Evolutionary conservation across 78 protist species (phyloP).

Genomic region (Chrysochromulina parva): DNA sequence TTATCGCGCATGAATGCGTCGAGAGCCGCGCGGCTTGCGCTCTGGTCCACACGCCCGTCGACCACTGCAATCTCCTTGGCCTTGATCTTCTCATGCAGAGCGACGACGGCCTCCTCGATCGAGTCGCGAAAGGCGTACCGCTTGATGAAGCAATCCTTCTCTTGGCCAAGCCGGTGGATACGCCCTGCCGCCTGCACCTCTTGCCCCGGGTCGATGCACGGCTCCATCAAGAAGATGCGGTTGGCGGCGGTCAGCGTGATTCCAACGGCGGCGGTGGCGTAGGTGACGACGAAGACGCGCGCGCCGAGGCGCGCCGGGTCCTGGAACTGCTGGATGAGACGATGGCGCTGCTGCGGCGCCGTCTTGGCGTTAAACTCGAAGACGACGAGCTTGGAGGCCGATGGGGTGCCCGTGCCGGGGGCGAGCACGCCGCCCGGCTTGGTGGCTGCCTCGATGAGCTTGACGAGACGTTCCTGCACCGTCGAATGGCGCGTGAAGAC

Average conservation of each 20-base stretch:
- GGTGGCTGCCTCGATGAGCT: too few relatives aligned
- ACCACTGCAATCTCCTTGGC: background rate
- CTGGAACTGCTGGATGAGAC: background rate
- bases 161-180: background rate
- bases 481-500: background rate
- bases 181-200: constrained; percentile 22
- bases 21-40: too few relatives aligned
- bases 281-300: background rate
- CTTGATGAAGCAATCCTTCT: background rate
- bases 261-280: background rate
- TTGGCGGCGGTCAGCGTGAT: background rate
- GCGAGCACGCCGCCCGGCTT: too few relatives aligned
- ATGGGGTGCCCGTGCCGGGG: too few relatives aligned
- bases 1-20: too few relatives aligned
- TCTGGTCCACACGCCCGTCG: background rate
- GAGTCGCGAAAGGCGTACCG: background rate
- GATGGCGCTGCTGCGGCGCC: background rate
- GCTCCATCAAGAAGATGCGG: background rate
- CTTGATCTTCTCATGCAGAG: background rate
- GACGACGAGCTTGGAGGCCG: background rate
- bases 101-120: background rate
- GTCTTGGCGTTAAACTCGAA: background rate
- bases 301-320: background rate
- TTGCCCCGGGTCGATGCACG: background rate
- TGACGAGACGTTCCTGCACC: background rate